Base-by-base conservation (phyloP, 1,284 basidiomycete species). In the Pseudozyma sp. region DNA sequence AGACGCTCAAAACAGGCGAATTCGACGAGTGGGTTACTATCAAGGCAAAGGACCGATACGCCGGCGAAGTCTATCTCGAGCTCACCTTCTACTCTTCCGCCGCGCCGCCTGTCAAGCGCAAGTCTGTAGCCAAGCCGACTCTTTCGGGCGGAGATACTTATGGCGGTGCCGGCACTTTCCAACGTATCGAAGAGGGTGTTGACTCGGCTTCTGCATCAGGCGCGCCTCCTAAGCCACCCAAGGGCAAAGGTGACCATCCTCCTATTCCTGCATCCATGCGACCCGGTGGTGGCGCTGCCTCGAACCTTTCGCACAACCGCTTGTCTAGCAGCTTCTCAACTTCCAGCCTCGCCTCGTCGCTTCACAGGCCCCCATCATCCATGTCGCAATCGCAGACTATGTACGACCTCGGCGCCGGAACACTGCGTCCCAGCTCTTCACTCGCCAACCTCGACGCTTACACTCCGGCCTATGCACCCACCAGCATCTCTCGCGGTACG, bases 11-110 rank as follows among this genome's bases (percentile, higher is more conserved):
- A 70, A 94, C 92, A 85, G 97, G 97, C 52, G 96, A 98, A 86
- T 94, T 94, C 3, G 97, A 99, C 87, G 96, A 97, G 84, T 99
- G 96, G 96, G 95, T 97, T 83, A 91, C 78, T 19, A 80, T 84
- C 68, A 77, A 74, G 48, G 70, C 78, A 11, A 82, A 81, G 35
- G 82, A 79, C 43, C 79, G 81, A 12, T 83, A 81, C 51, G 78
- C 79, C 16, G 83, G 83, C 39, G 82, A 84, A 56, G 81, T 84
- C 38, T 84, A 82, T 31, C 75, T 84, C 54, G 83, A 84, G 59
- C 77, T 84, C 47, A 84, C 83, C 40, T 84, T 83, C 48, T 84
- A 84, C 52, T 80, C 78, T 5, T 70, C 79, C 25, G 78, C 71
- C 12, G 79, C 81, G 14, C 79, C 80, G 8, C 81, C 81, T 40